These are phyloP conservation scores for Urochloa ruziziensis DNA, from an alignment of 176 grass and related monocot species.

Conservation along the genomic window DNA sequence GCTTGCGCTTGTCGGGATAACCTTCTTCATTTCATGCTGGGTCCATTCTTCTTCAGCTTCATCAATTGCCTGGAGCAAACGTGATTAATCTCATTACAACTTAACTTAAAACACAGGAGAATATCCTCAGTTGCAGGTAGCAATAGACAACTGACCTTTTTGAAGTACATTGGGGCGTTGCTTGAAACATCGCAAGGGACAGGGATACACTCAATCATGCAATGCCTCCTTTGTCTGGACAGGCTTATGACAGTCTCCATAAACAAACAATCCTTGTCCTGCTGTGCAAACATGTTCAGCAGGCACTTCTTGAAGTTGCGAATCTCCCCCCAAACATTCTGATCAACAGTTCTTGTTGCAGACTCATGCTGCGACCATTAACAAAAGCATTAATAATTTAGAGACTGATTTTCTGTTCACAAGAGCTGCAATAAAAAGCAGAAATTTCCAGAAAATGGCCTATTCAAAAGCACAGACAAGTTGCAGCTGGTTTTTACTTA, in stretches of 20 bases:
- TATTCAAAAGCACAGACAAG: background rate
- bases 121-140: background rate
- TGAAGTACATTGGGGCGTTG: conserved; percentile 91
- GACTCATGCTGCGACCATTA: conserved; percentile 73
- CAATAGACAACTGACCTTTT: conserved; percentile 57
- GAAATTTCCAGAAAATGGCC: background rate
- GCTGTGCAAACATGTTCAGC: conserved; percentile 71
- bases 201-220: conserved; percentile 89
- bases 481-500: background rate
- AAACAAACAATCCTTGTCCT: conserved; percentile 83
- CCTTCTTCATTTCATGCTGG: conserved; percentile 89
- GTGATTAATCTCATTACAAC: background rate
- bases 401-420: background rate
- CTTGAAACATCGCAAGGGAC: conserved; percentile 64
- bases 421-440: background rate
- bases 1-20: conserved; percentile 69
- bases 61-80: conserved; percentile 68
- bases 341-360: conserved; percentile 79
- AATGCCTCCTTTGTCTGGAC: conserved; percentile 71
- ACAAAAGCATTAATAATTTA: conserved; percentile 11
- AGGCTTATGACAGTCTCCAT: conserved; percentile 82
- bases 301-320: conserved; percentile 99
- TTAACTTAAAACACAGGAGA: background rate
- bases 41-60: conserved; percentile 93
- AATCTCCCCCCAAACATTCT: conserved; percentile 79